Evolutionary conservation across 305 asterid genomes (phyloP).

Genomic region (Euphrasia arctica): DNA sequence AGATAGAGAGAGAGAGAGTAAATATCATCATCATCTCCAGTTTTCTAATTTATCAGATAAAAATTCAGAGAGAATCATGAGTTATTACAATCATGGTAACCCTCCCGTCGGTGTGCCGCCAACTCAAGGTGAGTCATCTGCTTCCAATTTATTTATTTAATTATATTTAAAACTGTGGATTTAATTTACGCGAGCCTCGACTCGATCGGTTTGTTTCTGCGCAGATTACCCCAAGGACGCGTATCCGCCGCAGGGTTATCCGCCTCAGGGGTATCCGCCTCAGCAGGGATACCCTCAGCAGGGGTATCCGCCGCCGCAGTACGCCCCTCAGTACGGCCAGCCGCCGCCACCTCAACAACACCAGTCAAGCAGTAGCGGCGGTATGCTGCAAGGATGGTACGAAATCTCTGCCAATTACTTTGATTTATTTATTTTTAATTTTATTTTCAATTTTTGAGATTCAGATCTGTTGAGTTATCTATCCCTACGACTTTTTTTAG

Average conservation of each 20-base stretch:
- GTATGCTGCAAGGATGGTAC: conserved; percentile 73
- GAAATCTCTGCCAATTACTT: not conserved
- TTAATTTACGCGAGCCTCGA: not conserved
- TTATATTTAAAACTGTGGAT: not conserved
- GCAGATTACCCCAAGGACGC: conserved; percentile 62
- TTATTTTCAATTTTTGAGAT: not conserved
- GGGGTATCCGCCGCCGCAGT: conserved; percentile 45
- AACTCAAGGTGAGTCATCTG: not conserved
- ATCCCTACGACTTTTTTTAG: not conserved
- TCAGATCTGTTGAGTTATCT: not conserved
- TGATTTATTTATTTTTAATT: not conserved
- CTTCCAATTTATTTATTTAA: not conserved
- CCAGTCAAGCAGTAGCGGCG: conserved; percentile 25
- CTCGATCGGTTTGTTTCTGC: not conserved
- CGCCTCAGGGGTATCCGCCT: conserved; percentile 37
- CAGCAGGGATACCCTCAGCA: conserved; percentile 37
- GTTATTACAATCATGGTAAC: not conserved
- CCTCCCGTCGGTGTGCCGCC: conserved; percentile 7
- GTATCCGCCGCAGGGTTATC: conserved; percentile 41
- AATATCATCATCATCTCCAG: not conserved
- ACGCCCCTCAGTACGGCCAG: conserved; percentile 47
- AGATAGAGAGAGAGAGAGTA: not conserved
- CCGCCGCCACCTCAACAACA: conserved; percentile 60
- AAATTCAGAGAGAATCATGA: not conserved
- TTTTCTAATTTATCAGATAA: not conserved